phyloP scores from a whole-genome alignment of 805 yeast genomes.

The Sungouiella thailandica region DNA sequence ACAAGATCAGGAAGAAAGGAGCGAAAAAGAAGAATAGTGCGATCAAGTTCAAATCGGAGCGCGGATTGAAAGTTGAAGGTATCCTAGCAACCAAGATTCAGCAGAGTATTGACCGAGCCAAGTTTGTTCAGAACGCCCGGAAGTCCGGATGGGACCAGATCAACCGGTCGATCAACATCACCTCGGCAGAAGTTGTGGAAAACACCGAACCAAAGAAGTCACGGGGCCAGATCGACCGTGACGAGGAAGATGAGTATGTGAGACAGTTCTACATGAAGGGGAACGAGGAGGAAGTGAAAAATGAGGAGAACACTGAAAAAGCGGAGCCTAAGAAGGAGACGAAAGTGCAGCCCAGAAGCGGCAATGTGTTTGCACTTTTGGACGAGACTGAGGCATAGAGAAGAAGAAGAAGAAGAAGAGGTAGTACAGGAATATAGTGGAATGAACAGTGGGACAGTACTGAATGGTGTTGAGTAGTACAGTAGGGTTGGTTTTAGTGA shows the following conservation, averaged over 20 bases:
- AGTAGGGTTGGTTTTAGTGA: too few relatives aligned
- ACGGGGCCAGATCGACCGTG: slow-evolving; percentile 23
- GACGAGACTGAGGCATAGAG: slow-evolving; percentile 34
- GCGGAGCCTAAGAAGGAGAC: too few relatives aligned
- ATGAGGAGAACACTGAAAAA: neutral
- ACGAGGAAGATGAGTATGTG: slow-evolving; percentile 35
- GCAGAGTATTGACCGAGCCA: slow-evolving; percentile 61
- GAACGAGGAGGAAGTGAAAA: slow-evolving; percentile 6
- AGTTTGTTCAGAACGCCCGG: slow-evolving; percentile 54
- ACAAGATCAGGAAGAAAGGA: slow-evolving; percentile 24
- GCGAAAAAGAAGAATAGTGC: slow-evolving; percentile 28
- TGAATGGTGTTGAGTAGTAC: too few relatives aligned
- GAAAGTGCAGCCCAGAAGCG: slow-evolving; percentile 2
- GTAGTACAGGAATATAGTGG: too few relatives aligned
- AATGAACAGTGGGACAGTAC: too few relatives aligned
- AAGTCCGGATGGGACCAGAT: slow-evolving; percentile 72
- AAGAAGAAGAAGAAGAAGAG: too few relatives aligned
- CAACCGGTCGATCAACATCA: slow-evolving; percentile 43
- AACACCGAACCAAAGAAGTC: slow-evolving; percentile 6
- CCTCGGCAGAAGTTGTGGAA: slow-evolving; percentile 7
- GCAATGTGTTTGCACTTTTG: slow-evolving; percentile 32
- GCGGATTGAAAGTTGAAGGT: slow-evolving; percentile 49
- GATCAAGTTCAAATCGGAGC: slow-evolving; percentile 37
- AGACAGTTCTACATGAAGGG: slow-evolving; percentile 23
- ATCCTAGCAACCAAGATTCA: slow-evolving; percentile 57